phyloP scores from a whole-genome alignment of 768 basidiomycete genomes.

The Tricholoma terreum region DNA sequence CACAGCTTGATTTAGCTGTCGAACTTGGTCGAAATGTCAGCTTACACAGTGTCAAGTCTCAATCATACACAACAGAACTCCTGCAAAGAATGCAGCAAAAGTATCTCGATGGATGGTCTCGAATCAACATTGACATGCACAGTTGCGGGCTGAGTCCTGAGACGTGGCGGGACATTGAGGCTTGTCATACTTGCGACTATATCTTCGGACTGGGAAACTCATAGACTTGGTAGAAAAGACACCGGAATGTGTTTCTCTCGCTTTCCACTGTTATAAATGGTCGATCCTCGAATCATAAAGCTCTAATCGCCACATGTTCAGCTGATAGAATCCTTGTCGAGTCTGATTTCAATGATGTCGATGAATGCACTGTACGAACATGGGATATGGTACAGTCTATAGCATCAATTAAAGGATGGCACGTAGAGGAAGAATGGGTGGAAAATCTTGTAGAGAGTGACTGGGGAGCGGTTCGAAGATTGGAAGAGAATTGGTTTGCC shows the following conservation, averaged over 20 bases:
- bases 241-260: conserved; percentile 82
- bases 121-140: conserved; percentile 85
- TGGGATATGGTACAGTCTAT: conserved; percentile 77
- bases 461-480: conserved; percentile 64
- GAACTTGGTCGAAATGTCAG: conserved; percentile 77
- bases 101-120: conserved; percentile 54
- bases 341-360: conserved; percentile 77
- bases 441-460: conserved; percentile 30
- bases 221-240: conserved; percentile 46
- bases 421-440: conserved; percentile 60
- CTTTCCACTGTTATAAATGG: conserved; percentile 84
- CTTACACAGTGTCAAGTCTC: conserved; percentile 83
- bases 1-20: conserved; percentile 83
- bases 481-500: conserved; percentile 69
- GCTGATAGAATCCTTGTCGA: conserved; percentile 76
- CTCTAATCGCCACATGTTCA: conserved; percentile 63
- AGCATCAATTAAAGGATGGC: conserved; percentile 77
- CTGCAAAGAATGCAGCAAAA: conserved; percentile 56
- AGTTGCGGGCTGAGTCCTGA: conserved; percentile 83
- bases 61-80: conserved; percentile 64
- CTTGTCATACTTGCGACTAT: conserved; percentile 28
- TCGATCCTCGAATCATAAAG: conserved; percentile 58
- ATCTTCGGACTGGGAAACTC: not conserved
- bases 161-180: conserved; percentile 74
- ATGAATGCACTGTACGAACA: conserved; percentile 53